Evolutionary conservation across 768 basidiomycete genomes (phyloP).

Genomic region (Xerocomus potaroensis): DNA sequence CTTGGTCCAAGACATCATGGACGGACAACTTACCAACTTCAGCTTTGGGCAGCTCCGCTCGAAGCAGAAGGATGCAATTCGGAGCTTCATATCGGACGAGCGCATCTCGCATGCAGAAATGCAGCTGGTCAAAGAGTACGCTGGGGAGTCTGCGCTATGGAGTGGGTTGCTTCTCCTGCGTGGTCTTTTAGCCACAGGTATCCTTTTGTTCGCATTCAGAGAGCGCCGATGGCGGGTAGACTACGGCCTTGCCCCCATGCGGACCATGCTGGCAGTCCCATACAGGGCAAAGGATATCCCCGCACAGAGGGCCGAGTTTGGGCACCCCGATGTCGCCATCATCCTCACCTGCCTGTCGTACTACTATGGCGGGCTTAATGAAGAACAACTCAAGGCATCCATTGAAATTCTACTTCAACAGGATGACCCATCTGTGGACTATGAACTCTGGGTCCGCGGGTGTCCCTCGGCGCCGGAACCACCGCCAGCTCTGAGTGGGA

Average conservation of each 20-base stretch:
- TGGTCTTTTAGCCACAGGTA: constrained; percentile 23
- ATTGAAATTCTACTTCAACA: constrained; percentile 17
- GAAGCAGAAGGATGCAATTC: not conserved
- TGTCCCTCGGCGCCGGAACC: constrained; percentile 13
- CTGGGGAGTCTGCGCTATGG: constrained; percentile 2
- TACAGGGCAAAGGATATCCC: constrained; percentile 29
- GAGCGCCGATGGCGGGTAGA: constrained; percentile 29
- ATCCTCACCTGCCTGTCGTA: constrained; percentile 16
- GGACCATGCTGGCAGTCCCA: constrained; percentile 25
- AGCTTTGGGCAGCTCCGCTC: constrained; percentile 5
- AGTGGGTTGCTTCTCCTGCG: constrained; percentile 19
- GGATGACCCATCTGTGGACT: constrained; percentile 19
- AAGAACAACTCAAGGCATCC: constrained; percentile 13
- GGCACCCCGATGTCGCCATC: constrained; percentile 25
- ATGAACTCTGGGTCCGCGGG: constrained; percentile 19
- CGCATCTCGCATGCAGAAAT: not conserved
- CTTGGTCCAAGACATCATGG: constrained; percentile 10
- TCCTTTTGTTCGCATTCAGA: constrained; percentile 18
- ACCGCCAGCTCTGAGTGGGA: constrained; percentile 13
- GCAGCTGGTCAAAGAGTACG: constrained; percentile 1
- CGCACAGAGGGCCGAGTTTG: constrained; percentile 23
- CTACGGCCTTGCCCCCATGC: constrained; percentile 14
- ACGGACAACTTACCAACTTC: constrained; percentile 4
- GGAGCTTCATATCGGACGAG: constrained; percentile 6
- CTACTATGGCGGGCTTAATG: constrained; percentile 24